Base-by-base conservation (phyloP, 345 rosid genomes). In the Cardamine chenopodiifolia region DNA sequence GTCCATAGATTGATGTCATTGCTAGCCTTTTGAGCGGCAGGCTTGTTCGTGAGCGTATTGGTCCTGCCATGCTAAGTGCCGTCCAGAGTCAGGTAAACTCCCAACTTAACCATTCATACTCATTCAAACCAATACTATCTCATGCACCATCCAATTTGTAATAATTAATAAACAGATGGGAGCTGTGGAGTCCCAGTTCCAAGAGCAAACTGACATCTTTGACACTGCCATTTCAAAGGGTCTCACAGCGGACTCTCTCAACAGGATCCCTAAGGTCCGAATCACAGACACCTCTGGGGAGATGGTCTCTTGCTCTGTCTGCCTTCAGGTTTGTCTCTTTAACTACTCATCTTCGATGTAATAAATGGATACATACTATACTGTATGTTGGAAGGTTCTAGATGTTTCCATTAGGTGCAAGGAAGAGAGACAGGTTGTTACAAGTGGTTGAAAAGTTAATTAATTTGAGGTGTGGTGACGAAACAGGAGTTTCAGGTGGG, bases 61-160 rank as follows among this genome's bases (percentile, higher is more conserved):
- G 97, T 73, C 98, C 97, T 1, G 98, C 97, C 1, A 94, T 94
- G 98, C 86, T 94, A 20, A 91, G 95, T 83, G 98, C 97, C 1
- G 98, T 94, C 67, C 98, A 94, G 79, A 91, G 96, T 78, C 97
- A 94, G 97, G 98, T 94, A 35, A 10, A 2, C 42, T n/a, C n/a
- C 67, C 5, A 34, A 11, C 66, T 13, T 6, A 23, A 40, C 8
- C 40, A 49, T 7, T 40, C 34, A 3, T 22, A 13, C 47, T 19
- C 45, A 59, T 20, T 13, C 12, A 37, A 28, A 20, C 8, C 49
- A 8, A 5, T 44, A n/a, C 2, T 32, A n/a, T 26, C 60, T 3
- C 32, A n/a, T n/a, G n/a, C n/a, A n/a, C n/a, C n/a, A n/a, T n/a
- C n/a, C n/a, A 15, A 7, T 45, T 48, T n/a, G n/a, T 11, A 3